Evolutionary conservation across 305 asterid species (phyloP).

Genomic region (Coffea humblotiana): DNA sequence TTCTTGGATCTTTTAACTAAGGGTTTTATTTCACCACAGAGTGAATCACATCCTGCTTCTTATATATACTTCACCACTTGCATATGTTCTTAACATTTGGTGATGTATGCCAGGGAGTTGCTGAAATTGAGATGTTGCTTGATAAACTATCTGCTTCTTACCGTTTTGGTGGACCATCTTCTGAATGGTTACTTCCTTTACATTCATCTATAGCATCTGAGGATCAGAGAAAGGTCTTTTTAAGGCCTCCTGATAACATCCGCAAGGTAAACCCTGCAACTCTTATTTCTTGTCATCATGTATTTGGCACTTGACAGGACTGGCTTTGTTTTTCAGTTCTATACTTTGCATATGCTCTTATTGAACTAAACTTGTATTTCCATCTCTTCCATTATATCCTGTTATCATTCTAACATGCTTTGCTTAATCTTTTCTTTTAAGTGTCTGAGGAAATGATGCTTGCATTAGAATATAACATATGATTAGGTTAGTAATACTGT

Average conservation of each 20-base stretch:
- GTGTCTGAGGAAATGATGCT: too few species aligned
- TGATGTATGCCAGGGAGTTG: constrained; percentile 65
- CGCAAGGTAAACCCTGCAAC: constrained; percentile 61
- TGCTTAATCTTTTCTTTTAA: neutral
- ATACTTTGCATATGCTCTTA: neutral
- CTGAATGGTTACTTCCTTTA: constrained; percentile 94
- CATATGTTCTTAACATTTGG: constrained; percentile 9
- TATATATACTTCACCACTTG: neutral
- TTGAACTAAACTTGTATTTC: neutral
- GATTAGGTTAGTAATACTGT: neutral
- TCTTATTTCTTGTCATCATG: neutral
- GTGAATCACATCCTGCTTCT: neutral
- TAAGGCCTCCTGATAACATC: constrained; percentile 74
- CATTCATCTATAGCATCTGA: constrained; percentile 94
- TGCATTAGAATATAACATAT: neutral
- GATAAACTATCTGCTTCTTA: constrained; percentile 75
- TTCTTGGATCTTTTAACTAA: neutral
- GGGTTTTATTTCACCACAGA: neutral
- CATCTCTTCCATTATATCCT: neutral
- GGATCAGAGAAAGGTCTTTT: constrained; percentile 91
- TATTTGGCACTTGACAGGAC: neutral
- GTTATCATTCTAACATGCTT: neutral
- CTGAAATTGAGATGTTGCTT: constrained; percentile 72
- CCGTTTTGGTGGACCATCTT: constrained; percentile 77
- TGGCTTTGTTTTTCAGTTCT: neutral